phyloP scores from a whole-genome alignment of 2,329 filamentous ascomycete genomes.

The Ceratocystis alfenasii region DNA sequence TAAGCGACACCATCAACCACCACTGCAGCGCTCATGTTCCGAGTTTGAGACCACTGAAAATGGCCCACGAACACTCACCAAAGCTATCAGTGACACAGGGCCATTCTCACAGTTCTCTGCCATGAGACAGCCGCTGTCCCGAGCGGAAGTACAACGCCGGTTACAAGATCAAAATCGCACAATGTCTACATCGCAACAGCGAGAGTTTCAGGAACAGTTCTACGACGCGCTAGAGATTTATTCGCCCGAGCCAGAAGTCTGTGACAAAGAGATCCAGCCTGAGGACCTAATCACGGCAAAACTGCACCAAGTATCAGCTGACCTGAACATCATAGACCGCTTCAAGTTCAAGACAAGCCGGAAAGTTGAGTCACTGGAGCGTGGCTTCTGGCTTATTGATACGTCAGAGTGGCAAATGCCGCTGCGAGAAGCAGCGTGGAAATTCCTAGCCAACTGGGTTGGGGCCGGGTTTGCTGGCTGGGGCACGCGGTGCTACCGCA shows the following conservation, averaged over 20 bases:
- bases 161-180: constrained; percentile 12
- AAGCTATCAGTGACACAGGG: constrained; percentile 20
- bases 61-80: constrained; percentile 16
- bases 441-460: constrained; percentile 48
- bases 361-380: constrained; percentile 41
- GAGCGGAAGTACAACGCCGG: constrained; percentile 29
- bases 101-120: background rate
- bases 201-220: constrained; percentile 23
- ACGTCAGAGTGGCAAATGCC: constrained; percentile 41
- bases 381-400: constrained; percentile 66
- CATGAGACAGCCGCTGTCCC: constrained; percentile 17
- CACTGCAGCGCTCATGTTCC: background rate
- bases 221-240: constrained; percentile 38
- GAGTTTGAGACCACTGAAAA: background rate
- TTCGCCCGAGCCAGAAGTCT: constrained; percentile 42
- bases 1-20: background rate
- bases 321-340: constrained; percentile 40
- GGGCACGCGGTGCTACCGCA: constrained; percentile 49
- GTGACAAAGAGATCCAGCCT: constrained; percentile 33
- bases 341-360: constrained; percentile 30
- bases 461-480: constrained; percentile 49
- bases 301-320: constrained; percentile 41
- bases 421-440: constrained; percentile 47
- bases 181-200: constrained; percentile 22
- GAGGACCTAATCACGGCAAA: constrained; percentile 44